A percentile compares a stretch with the other conserved stretches of the same genome.
phyloP scores from a whole-genome alignment of 192 early-diverging fungal species.

The Coemansia aciculifera region DNA sequence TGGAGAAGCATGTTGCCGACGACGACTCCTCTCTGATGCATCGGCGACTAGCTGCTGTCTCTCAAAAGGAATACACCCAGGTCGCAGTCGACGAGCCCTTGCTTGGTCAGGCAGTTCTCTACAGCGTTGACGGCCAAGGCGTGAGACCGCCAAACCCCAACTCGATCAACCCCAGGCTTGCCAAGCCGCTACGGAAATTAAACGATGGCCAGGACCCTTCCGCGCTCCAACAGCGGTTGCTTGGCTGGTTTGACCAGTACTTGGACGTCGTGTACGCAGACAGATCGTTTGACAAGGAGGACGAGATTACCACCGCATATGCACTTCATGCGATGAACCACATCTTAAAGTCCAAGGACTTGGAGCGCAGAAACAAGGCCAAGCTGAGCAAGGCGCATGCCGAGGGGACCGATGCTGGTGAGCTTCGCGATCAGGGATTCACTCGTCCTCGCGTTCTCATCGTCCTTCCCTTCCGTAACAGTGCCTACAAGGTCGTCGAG shows the following conservation, averaged over 20 bases:
- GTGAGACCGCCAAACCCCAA: conserved; percentile 24
- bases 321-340: conserved; percentile 90
- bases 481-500: conserved; percentile 76
- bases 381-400: conserved; percentile 66
- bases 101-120: conserved; percentile 36
- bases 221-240: conserved; percentile 61
- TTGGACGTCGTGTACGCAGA: conserved; percentile 74
- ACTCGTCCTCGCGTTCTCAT: conserved; percentile 92
- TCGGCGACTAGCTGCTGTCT: conserved; percentile 36
- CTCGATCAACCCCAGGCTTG: conserved; percentile 32
- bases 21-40: conserved; percentile 35
- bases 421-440: conserved; percentile 93
- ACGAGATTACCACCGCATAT: conserved; percentile 72
- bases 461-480: conserved; percentile 83
- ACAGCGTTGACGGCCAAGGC: conserved; percentile 26
- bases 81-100: conserved; percentile 32
- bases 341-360: conserved; percentile 73
- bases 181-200: conserved; percentile 37
- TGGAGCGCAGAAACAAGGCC: conserved; percentile 70
- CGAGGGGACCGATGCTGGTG: conserved; percentile 61
- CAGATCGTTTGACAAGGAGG: conserved; percentile 60
- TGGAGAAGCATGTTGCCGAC: conserved; percentile 33
- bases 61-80: conserved; percentile 46
- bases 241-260: conserved; percentile 71
- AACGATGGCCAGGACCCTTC: conserved; percentile 27